These are phyloP conservation scores for Colletotrichum caudatum DNA, from an alignment of 2,329 filamentous ascomycete species.

Conservation along the genomic window DNA sequence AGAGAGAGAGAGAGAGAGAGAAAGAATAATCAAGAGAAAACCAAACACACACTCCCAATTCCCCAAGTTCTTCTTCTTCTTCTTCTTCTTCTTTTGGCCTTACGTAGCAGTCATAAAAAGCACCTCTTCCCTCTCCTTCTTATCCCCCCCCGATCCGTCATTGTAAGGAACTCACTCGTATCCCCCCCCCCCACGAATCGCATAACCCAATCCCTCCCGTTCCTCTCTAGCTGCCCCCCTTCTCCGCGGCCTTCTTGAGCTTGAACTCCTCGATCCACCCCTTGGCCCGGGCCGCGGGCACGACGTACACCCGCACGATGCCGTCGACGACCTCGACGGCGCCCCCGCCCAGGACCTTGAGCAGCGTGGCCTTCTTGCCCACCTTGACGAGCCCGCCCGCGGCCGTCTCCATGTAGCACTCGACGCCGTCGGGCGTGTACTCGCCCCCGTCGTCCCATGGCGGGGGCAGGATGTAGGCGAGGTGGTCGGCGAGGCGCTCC, in stretches of 20 bases:
- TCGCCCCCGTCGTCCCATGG: conserved; percentile 82
- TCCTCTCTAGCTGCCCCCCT: conserved; percentile 41
- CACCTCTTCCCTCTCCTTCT: neutral
- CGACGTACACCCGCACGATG: conserved; percentile 82
- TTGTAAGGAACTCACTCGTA: neutral
- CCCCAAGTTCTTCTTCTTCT: conserved; percentile 18
- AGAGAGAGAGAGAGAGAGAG: too few relatives aligned
- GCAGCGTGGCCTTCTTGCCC: conserved; percentile 83
- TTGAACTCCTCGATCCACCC: conserved; percentile 91
- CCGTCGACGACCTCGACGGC: conserved; percentile 91
- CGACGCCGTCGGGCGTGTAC: conserved; percentile 76
- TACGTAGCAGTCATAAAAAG: conserved; percentile 18
- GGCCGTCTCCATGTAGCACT: conserved; percentile 90
- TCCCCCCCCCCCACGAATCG: neutral
- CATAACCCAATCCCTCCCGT: too few relatives aligned
- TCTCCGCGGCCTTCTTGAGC: conserved; percentile 71
- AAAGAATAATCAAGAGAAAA: neutral
- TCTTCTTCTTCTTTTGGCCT: neutral
- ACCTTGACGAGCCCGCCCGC: conserved; percentile 87
- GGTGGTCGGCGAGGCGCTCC: conserved; percentile 79
- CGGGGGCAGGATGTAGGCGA: conserved; percentile 86
- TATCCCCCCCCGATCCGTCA: neutral
- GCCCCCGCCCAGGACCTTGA: conserved; percentile 79
- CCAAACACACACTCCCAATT: conserved; percentile 13
- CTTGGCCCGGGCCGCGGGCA: conserved; percentile 77